These are phyloP conservation scores for Fusarium equiseti DNA, from an alignment of 2,329 filamentous ascomycete species.

Conservation along the genomic window DNA sequence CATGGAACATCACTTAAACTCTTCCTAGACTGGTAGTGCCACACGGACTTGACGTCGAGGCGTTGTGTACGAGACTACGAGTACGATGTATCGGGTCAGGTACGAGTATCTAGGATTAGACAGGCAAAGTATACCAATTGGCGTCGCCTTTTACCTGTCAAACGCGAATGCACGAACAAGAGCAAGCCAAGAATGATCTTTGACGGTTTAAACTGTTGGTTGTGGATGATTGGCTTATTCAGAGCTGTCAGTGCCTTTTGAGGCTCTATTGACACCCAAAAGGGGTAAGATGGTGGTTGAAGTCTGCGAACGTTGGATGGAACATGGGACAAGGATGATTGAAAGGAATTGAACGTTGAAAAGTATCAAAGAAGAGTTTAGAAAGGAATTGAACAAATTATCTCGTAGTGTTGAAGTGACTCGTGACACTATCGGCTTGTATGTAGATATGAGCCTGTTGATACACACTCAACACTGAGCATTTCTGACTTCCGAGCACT, in stretches of 20 bases:
- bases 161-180: constrained; percentile 15
- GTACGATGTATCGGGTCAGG: not conserved
- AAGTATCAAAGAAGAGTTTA: not conserved
- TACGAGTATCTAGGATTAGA: not conserved
- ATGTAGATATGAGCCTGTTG: not conserved
- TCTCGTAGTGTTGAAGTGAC: not conserved
- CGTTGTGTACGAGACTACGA: not conserved
- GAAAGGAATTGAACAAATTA: not conserved
- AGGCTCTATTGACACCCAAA: constrained; percentile 47
- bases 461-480: not conserved
- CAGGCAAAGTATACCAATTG: not conserved
- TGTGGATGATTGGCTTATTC: constrained; percentile 18
- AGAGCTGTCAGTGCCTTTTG: constrained; percentile 35
- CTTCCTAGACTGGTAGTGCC: not conserved
- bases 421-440: not conserved
- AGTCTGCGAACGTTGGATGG: constrained; percentile 6
- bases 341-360: not conserved
- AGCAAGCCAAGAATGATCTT: not conserved
- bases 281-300: constrained; percentile 31
- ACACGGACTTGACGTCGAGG: constrained; percentile 1
- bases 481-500: not conserved
- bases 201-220: constrained; percentile 1
- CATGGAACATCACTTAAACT: not conserved
- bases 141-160: constrained; percentile 12
- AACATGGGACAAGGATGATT: constrained; percentile 8